These are phyloP conservation scores for Cladosporium cucumerinum DNA, from an alignment of 2,329 filamentous ascomycete genomes.

Conservation along the genomic window DNA sequence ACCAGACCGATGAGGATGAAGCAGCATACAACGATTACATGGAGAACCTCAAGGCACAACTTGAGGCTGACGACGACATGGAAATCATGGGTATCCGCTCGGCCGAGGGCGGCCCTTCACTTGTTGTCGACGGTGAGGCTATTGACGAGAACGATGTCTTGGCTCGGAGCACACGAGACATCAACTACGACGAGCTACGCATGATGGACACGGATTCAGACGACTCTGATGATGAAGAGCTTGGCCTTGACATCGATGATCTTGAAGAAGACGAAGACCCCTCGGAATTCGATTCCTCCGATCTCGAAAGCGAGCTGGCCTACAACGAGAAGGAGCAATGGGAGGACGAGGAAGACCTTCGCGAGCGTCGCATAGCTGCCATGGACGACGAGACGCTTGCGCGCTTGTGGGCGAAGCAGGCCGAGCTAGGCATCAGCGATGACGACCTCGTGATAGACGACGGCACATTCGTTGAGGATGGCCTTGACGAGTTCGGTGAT, in stretches of 20 bases:
- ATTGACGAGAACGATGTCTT: constrained; percentile 31
- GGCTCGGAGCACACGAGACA: constrained; percentile 19
- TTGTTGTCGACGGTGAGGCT: constrained; percentile 30
- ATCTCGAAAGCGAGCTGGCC: constrained; percentile 34
- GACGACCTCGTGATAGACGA: constrained; percentile 57
- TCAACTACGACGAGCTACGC: constrained; percentile 21
- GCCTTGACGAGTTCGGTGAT: constrained; percentile 28
- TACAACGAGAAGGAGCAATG: constrained; percentile 34
- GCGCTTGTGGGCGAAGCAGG: constrained; percentile 57
- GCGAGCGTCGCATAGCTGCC: constrained; percentile 37
- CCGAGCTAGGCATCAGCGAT: constrained; percentile 60
- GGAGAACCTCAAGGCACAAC: constrained; percentile 54
- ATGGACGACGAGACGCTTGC: constrained; percentile 62
- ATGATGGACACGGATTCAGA: constrained; percentile 34
- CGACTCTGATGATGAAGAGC: constrained; percentile 18
- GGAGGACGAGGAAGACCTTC: constrained; percentile 43
- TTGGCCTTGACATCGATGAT: constrained; percentile 24
- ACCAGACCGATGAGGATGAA: constrained; percentile 44
- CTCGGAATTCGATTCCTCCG: constrained; percentile 37
- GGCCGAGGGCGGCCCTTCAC: constrained; percentile 24
- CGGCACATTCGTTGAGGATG: constrained; percentile 29
- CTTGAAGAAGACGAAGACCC: constrained; percentile 35
- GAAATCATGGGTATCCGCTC: constrained; percentile 9
- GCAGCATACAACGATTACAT: constrained; percentile 65
- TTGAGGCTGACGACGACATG: constrained; percentile 26